Conservation (phyloP, 306 rosid genomes). For the Trichosanthes cucumerina region DNA sequence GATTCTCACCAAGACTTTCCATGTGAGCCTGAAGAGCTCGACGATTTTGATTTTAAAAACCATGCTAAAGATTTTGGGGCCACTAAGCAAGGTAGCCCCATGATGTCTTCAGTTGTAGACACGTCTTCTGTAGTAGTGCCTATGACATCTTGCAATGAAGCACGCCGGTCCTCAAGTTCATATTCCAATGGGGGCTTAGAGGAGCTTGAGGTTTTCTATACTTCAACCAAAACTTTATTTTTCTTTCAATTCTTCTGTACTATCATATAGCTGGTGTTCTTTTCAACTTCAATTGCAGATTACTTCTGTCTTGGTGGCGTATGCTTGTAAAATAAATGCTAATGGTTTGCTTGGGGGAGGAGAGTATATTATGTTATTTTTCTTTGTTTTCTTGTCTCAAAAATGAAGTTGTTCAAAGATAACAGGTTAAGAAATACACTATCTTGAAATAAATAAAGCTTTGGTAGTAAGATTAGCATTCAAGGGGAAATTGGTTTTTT, state of each 20-base stretch:
- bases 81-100: conserved; percentile 15
- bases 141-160: conserved; percentile 24
- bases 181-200: conserved; percentile 42
- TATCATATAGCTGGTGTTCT: not conserved
- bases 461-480: not conserved
- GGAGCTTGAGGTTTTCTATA: conserved; percentile 73
- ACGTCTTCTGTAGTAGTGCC: conserved; percentile 23
- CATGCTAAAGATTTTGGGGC: conserved; percentile 35
- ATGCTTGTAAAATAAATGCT: not conserved
- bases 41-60: conserved; percentile 30
- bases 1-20: conserved; percentile 36
- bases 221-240: not conserved
- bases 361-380: not conserved
- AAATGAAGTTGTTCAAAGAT: not conserved
- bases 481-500: not conserved
- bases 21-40: conserved; percentile 72
- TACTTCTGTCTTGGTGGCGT: not conserved
- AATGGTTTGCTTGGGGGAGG: not conserved
- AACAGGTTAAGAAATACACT: not conserved
- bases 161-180: conserved; percentile 22
- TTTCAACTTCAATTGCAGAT: not conserved
- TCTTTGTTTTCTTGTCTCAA: not conserved
- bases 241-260: not conserved
- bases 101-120: conserved; percentile 28
- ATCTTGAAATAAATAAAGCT: not conserved